Evolutionary conservation across 208 protist genomes (phyloP).

Genomic region (Borovskyia barvae): DNA sequence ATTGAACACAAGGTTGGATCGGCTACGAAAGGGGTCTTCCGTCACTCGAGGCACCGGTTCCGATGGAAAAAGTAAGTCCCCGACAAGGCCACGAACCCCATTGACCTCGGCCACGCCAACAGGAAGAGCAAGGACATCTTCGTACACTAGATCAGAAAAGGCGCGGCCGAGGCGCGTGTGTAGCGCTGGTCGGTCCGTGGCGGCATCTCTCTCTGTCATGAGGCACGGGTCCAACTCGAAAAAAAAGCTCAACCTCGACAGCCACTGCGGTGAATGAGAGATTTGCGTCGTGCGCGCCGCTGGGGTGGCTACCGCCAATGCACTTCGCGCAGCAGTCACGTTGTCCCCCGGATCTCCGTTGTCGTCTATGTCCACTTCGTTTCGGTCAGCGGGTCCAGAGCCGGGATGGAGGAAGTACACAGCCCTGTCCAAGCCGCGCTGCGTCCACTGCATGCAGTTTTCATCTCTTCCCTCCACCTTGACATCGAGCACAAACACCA

Average conservation of each 20-base stretch:
- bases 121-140: slow-evolving; percentile 38
- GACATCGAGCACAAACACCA: slow-evolving; percentile 20
- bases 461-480: slow-evolving; percentile 16
- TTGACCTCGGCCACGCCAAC: slow-evolving; percentile 47
- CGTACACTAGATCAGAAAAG: slow-evolving; percentile 22
- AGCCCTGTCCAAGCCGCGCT: slow-evolving; percentile 6
- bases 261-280: no score
- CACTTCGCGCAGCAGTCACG: no score
- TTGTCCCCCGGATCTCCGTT: neutral
- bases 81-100: slow-evolving; percentile 41
- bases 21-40: neutral
- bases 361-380: neutral
- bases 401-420: slow-evolving; percentile 10
- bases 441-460: slow-evolving; percentile 12
- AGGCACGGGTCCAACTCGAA: slow-evolving; percentile 9
- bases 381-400: neutral
- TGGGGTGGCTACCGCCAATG: no score
- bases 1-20: neutral
- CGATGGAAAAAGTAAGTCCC: slow-evolving; percentile 38
- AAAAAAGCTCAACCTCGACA: slow-evolving; percentile 14
- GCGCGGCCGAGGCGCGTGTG: neutral
- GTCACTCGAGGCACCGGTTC: slow-evolving; percentile 1
- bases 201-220: neutral
- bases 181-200: neutral
- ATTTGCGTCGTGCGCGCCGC: no score